A percentile compares a stretch with the other conserved stretches of the same genome.
phyloP scores from a whole-genome alignment of 1,139 yeast genomes.

The Kodamaea sp. region DNA sequence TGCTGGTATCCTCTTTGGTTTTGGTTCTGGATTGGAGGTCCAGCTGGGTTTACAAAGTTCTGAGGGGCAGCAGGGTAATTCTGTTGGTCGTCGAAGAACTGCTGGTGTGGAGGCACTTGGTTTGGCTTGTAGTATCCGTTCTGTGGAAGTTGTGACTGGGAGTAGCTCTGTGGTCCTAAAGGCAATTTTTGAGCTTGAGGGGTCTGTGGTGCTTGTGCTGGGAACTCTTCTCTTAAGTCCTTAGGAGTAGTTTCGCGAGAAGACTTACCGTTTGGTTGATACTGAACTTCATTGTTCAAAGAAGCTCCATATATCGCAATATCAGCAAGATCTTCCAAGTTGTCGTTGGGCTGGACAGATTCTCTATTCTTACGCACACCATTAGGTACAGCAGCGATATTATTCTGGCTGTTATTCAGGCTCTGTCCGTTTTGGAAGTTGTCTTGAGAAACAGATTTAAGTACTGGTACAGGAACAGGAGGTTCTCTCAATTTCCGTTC shows the following conservation, averaged over 20 bases:
- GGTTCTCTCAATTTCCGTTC: background rate
- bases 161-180: background rate
- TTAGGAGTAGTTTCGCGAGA: slow-evolving; percentile 3
- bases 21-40: background rate
- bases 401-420: too few relatives aligned
- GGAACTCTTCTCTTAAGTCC: too few relatives aligned
- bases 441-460: too few relatives aligned
- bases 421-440: too few relatives aligned
- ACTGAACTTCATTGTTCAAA: slow-evolving; percentile 27
- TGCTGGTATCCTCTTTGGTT: slow-evolving; percentile 3
- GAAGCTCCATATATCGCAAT: slow-evolving; percentile 45
- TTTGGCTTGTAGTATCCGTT: slow-evolving; percentile 2
- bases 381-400: background rate
- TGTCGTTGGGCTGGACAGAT: slow-evolving; percentile 17
- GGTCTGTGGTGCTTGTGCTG: background rate
- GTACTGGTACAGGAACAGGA: background rate
- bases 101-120: background rate
- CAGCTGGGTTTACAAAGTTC: slow-evolving; percentile 5
- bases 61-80: slow-evolving; percentile 6
- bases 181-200: background rate
- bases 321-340: slow-evolving; percentile 46
- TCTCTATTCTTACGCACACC: slow-evolving; percentile 4
- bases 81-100: slow-evolving; percentile 4
- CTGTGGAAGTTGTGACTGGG: background rate
- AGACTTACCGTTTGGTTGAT: slow-evolving; percentile 1